Percentiles rank a stretch among this genome's conserved stretches.
phyloP scores from a whole-genome alignment of 2,329 filamentous ascomycete genomes.

The Ascomycota sp. region DNA sequence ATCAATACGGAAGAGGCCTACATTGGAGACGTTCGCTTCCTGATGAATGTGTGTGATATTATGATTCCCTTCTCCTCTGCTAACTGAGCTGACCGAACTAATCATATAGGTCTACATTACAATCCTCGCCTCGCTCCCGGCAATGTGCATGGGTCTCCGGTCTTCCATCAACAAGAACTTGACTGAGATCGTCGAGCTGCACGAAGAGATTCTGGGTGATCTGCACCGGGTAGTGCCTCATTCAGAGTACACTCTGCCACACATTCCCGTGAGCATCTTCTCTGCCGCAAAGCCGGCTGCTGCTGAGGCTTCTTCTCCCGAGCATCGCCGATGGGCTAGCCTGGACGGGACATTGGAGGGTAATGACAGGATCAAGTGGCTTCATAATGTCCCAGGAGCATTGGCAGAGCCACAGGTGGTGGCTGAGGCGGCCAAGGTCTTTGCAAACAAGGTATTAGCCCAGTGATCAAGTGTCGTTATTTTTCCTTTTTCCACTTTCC shows the following conservation, averaged over 20 bases:
- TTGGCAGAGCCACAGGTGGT: constrained; percentile 34
- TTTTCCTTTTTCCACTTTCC: neutral
- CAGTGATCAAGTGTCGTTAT: too few species aligned
- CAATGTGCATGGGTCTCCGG: constrained; percentile 38
- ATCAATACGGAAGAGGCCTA: constrained; percentile 74
- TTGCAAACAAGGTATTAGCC: constrained; percentile 29
- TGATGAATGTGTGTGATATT: constrained; percentile 47
- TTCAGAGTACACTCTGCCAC: constrained; percentile 34
- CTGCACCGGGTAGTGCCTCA: constrained; percentile 49
- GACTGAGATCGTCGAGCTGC: constrained; percentile 57
- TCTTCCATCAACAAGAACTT: constrained; percentile 60
- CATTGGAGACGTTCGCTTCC: constrained; percentile 63
- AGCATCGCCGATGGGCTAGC: constrained; percentile 25
- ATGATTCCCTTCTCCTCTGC: too few species aligned
- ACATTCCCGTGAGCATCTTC: constrained; percentile 2
- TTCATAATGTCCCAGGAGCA: constrained; percentile 26
- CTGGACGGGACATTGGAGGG: constrained; percentile 23
- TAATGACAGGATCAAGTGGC: constrained; percentile 15
- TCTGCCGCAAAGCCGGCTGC: constrained; percentile 1
- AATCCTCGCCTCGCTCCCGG: constrained; percentile 48
- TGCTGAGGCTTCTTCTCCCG: constrained; percentile 1
- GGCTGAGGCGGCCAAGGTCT: constrained; percentile 37
- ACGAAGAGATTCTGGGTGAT: constrained; percentile 58
- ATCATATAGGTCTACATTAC: constrained; percentile 44
- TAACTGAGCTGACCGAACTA: constrained; percentile 4